Evolutionary conservation across 2,329 filamentous ascomycete genomes (phyloP).

Genomic region (Diaporthe citriasiana): DNA sequence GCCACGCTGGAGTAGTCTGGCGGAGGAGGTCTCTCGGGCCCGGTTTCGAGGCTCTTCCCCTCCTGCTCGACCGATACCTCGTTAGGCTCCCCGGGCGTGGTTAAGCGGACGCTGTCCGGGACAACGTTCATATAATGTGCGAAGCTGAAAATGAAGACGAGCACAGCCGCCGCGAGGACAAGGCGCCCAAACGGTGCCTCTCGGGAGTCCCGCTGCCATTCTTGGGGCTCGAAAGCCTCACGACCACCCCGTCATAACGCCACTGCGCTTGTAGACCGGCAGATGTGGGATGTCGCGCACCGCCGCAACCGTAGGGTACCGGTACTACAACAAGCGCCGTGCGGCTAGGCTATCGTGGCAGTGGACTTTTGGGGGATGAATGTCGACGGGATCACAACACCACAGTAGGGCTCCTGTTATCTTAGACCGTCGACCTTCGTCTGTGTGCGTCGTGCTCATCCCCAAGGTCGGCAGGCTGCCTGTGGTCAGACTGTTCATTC

Average conservation of each 20-base stretch:
- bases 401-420: not conserved
- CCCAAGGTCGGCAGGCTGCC: not conserved
- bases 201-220: constrained; percentile 28
- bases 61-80: constrained; percentile 9
- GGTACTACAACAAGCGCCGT: not conserved
- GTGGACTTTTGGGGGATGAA: not conserved
- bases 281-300: not conserved
- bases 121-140: constrained; percentile 8
- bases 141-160: constrained; percentile 12
- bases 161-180: constrained; percentile 3
- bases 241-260: not conserved
- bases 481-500: not conserved
- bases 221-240: not conserved
- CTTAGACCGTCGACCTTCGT: not conserved
- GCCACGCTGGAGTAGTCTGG: not conserved
- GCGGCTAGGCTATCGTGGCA: not conserved
- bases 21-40: not conserved
- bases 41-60: not conserved
- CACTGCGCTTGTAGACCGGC: not conserved
- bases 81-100: not conserved
- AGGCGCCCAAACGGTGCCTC: constrained; percentile 23
- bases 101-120: constrained; percentile 1
- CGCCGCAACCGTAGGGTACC: not conserved
- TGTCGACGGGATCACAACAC: not conserved
- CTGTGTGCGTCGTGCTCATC: not conserved